Conservation (phyloP, 164 flowering plant species). For the Houttuynia cordata region DNA sequence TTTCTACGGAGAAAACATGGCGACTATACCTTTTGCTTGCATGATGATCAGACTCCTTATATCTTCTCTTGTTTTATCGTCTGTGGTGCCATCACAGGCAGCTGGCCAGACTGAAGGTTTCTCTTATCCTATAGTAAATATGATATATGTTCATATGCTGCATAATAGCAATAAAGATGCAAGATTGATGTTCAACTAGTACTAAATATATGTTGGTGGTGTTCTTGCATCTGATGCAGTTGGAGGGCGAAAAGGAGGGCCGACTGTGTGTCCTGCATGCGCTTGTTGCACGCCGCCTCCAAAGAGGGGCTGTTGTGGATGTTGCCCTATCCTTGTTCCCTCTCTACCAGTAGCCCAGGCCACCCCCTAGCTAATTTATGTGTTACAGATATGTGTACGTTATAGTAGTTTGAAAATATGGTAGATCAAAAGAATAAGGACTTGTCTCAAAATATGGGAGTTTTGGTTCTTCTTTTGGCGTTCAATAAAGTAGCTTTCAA, state of each 20-base stretch:
- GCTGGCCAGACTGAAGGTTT: conserved; percentile 1
- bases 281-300: conserved; percentile 5
- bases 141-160: background rate
- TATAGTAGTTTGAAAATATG: no score
- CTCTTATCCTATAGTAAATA: background rate
- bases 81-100: conserved; percentile 4
- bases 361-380: no score
- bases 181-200: background rate
- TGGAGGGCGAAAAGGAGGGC: background rate
- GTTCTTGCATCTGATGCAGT: background rate
- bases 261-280: conserved; percentile 3
- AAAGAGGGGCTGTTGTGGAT: conserved; percentile 1
- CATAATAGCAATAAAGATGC: background rate
- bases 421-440: no score
- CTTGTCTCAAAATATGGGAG: no score
- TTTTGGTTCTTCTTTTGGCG: no score
- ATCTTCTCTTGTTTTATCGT: background rate
- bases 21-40: background rate
- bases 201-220: no score
- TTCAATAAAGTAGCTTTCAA: no score
- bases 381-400: no score
- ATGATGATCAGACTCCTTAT: conserved; percentile 1
- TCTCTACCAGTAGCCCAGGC: no score
- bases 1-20: background rate
- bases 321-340: background rate